Evolutionary conservation across 2,329 filamentous ascomycete genomes (phyloP), one percentile per base, ranked within the genome.

Genomic region (Monosporascus sp.): DNA sequence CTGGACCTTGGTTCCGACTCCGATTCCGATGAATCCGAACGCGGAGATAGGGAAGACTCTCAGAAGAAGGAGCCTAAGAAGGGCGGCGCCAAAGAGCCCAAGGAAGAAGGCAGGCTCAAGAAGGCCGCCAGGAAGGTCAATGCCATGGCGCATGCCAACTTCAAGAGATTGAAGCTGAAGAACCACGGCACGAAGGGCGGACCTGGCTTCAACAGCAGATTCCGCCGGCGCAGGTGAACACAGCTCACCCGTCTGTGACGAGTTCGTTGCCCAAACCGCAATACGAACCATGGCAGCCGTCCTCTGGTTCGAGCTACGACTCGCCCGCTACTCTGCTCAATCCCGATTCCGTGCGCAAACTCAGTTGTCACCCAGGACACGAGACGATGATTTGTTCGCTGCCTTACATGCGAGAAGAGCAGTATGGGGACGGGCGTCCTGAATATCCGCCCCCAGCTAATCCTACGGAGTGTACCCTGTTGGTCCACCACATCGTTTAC

Each of bases 81-180:
- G 48, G 24, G 14, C 18, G 39, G 49, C 57, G 66, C 60, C 48
- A 64, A 53, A 60, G 68, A 65, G 49, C 57, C 55, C 39, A 64
- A 65, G 50, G 70, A 72, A 57, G 73, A 72, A 38, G 74, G 74
- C 17, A 66, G 68, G 37, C 72, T 83, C 45, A 78, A 77, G 65
- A 80, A 78, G 65, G 72, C 72, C 6, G 74, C 71, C 24, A 77
- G 77, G 61, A 88, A 86, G 70, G 81, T 87, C 48, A 84, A 81
- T 61, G 82, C 82, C 57, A 68, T 83, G 59, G 83, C 84, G 15
- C 80, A 86, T 61, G 77, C 82, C 56, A 88, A 88, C 70, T 88
- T 86, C 68, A 83, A 83, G 66, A 72, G 81, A 51, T 66, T 88
- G 54, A 87, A 88, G 72, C 70, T 88, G 63, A 75, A 74, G 60